Base-by-base conservation (phyloP, 192 early-diverging fungal species). In the Backusella sp. region DNA sequence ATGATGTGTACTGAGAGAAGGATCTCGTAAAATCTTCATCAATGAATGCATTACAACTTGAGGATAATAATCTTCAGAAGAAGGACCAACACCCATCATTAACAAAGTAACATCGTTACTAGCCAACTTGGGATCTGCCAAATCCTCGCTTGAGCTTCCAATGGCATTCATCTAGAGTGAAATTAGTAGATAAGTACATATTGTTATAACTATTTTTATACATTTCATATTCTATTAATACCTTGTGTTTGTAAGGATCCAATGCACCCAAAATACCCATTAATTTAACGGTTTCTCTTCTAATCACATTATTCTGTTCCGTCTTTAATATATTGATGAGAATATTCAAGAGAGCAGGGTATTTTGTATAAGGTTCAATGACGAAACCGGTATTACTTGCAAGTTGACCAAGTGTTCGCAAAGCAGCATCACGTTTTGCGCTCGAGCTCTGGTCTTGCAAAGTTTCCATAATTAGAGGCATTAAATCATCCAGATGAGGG, bases 261-360 rank as follows among this genome's bases (percentile, higher is more conserved):
- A 99, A 83, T 17, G 97, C 97, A 30, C 97, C 97, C 3, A 99
- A 86, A 26, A 96, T 96, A 69, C 97, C 97, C 71, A 99, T 90
- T 17, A 96, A 86, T 68, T 96, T 96, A 35, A 97, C 90, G 2
- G 92, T 93, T 80, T 97, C 95, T 23, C 88, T 80, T 37, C 96
- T 88, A 42, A 98, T 92, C n/a, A 72, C 81, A 14, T 86, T 74
- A 6, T 86, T 85, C 67, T 91, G 88, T 80, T 98, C 96, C 0
- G 93, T 91, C 76, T 96, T 95, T 36, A 99, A 82, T 66, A 98
- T 93, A 4, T 75, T 85, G 39, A 95, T 90, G 46, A 98, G 80
- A 6, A 91, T 90, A 66, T 88, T 85, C 8, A 99, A 86, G 30
- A 99, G 85, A 32, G 86, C 87, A n/a, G 96, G 95, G 73, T 96